Evolutionary conservation across 129 eudicot genomes (phyloP).

Genomic region (Centella asiatica): DNA sequence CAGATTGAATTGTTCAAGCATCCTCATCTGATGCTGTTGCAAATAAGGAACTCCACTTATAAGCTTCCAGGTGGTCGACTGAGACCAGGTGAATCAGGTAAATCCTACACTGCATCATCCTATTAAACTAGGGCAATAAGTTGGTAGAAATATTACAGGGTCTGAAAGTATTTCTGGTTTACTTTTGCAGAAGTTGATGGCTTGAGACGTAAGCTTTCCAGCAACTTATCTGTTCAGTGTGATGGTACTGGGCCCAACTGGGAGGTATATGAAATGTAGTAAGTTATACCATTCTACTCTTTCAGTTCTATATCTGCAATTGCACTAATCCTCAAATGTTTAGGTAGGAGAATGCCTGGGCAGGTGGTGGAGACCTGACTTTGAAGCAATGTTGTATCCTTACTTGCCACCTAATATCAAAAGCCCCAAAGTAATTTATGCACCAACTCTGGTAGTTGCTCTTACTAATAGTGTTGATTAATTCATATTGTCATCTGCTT

Average conservation of each 20-base stretch:
- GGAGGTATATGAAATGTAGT: slow-evolving; percentile 42
- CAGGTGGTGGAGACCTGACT: slow-evolving; percentile 76
- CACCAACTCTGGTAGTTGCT: background rate
- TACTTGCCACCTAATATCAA: slow-evolving; percentile 52
- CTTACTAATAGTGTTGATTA: background rate
- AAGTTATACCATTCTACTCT: background rate
- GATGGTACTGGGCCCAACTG: slow-evolving; percentile 39
- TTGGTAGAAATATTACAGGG: too few relatives aligned
- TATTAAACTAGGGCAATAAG: too few relatives aligned
- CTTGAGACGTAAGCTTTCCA: slow-evolving; percentile 62
- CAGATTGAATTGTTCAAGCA: slow-evolving; percentile 80
- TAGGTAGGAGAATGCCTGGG: slow-evolving; percentile 86
- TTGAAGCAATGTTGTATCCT: slow-evolving; percentile 56
- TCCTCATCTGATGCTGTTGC: slow-evolving; percentile 69
- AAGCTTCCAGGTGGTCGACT: slow-evolving; percentile 88
- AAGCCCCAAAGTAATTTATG: slow-evolving; percentile 50
- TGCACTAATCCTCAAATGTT: slow-evolving; percentile 10
- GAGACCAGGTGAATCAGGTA: slow-evolving; percentile 79
- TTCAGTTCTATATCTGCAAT: background rate
- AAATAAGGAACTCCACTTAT: slow-evolving; percentile 47
- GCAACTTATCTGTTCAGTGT: slow-evolving; percentile 51
- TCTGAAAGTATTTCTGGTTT: background rate
- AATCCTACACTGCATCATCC: background rate
- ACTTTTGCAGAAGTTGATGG: slow-evolving; percentile 54
- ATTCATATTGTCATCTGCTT: background rate